Evolutionary conservation across 2,329 filamentous ascomycete species (phyloP).

Genomic region (Camptophora hylomeconis): DNA sequence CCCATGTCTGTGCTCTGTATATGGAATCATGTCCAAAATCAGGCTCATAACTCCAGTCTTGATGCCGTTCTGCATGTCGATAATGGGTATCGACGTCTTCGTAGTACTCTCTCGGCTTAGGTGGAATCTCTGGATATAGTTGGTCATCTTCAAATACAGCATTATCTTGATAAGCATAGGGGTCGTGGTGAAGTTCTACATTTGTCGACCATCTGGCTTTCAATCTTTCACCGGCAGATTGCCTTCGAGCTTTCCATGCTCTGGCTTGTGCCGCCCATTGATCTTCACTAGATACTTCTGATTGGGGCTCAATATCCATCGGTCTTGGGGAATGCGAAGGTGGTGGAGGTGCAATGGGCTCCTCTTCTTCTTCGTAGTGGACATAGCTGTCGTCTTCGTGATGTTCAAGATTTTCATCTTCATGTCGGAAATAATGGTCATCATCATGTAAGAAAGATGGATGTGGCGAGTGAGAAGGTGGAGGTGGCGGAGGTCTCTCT

Average conservation of each 20-base stretch:
- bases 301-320: constrained; percentile 9
- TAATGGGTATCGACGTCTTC: background rate
- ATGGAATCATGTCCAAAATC: no score
- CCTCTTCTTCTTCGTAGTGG: background rate
- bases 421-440: constrained; percentile 4
- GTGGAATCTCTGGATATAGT: constrained; percentile 10
- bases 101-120: constrained; percentile 4
- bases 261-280: constrained; percentile 13
- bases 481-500: constrained; percentile 8
- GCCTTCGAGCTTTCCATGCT: constrained; percentile 10
- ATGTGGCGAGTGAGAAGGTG: constrained; percentile 15
- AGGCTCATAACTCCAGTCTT: background rate
- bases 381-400: background rate
- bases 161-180: constrained; percentile 3
- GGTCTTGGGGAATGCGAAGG: constrained; percentile 16
- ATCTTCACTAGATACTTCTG: constrained; percentile 2
- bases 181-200: background rate
- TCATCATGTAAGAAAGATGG: constrained; percentile 11
- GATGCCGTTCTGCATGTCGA: background rate
- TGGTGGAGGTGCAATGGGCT: constrained; percentile 11
- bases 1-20: no score
- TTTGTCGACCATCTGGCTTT: constrained; percentile 5
- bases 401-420: constrained; percentile 1
- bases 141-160: constrained; percentile 4
- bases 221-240: constrained; percentile 7